Percentiles rank a stretch among this genome's conserved stretches.
These are phyloP conservation scores for Sclerotiophoma versabilis DNA, from an alignment of 2,329 filamentous ascomycete genomes.

Conservation along the genomic window DNA sequence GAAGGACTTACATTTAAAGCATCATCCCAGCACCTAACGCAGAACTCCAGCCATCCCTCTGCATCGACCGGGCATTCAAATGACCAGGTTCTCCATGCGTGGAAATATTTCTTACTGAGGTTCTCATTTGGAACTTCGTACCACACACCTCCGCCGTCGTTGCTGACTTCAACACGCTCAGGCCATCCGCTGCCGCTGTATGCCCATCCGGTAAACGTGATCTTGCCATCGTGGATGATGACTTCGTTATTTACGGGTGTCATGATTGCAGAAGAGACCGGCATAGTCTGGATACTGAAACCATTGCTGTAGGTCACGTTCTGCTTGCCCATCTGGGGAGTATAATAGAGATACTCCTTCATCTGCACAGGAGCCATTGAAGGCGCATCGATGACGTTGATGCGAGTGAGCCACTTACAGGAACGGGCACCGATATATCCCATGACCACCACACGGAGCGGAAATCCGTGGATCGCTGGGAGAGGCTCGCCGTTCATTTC, in stretches of 20 bases:
- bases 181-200: slow-evolving; percentile 57
- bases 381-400: slow-evolving; percentile 66
- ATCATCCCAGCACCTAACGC: slow-evolving; percentile 55
- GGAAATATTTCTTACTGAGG: slow-evolving; percentile 67
- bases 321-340: slow-evolving; percentile 72
- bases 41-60: slow-evolving; percentile 57
- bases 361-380: slow-evolving; percentile 68
- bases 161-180: slow-evolving; percentile 68
- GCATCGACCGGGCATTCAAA: slow-evolving; percentile 65
- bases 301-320: slow-evolving; percentile 66
- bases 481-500: slow-evolving; percentile 74
- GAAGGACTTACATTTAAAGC: slow-evolving; percentile 49
- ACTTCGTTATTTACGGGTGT: slow-evolving; percentile 66
- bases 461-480: slow-evolving; percentile 71
- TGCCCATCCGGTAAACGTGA: slow-evolving; percentile 60
- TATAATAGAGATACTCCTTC: slow-evolving; percentile 73
- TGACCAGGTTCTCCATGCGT: slow-evolving; percentile 71
- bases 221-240: slow-evolving; percentile 66
- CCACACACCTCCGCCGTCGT: slow-evolving; percentile 70
- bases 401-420: slow-evolving; percentile 68
- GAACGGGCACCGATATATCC: slow-evolving; percentile 72
- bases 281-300: slow-evolving; percentile 76
- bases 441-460: slow-evolving; percentile 67
- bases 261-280: slow-evolving; percentile 72
- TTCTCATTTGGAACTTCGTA: slow-evolving; percentile 68